Evolutionary conservation across 2,329 filamentous ascomycete species (phyloP), one percentile per base, ranked within the genome.

Genomic region (Pleoardoris graminearum): DNA sequence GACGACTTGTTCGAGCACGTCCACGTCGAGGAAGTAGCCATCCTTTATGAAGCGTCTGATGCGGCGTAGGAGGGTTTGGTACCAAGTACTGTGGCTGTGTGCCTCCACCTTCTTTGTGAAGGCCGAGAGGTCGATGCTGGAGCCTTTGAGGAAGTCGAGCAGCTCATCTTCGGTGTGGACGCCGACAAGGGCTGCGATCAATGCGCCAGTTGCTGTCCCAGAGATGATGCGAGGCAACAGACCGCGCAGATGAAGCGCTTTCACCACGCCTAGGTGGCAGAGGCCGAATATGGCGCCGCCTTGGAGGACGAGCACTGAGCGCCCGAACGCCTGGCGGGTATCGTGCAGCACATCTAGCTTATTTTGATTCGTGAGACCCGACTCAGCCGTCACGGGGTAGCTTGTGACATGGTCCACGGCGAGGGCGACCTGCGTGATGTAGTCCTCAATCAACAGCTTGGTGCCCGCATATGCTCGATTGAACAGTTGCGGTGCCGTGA

Each of bases 271-370:
- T 4, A 97, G 73, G 72, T 97, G 93, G 64, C 90, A 96, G 8
- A 96, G 76, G 1, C 92, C 92, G 65, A 97, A 96, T 52, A 96
- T 93, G 36, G 91, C 89, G 12, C 93, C 92, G 42, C 92, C 92
- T 70, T 97, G 91, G 1, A 97, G 75, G 4, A 97, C 88, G 21
- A 97, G 80, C 0, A 89, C 91, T 50, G 87, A 94, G 59, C 91
- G 82, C 8, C 92, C 93, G 74, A 96, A 95, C 0, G 91, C 90
- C 70, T 94, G 90, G 10, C 92, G 82, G 8, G 91, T 91, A 72
- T 96, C 90, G 64, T 94, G 89, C 47, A 96, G 80, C 51, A 95
- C 84, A 73, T 96, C 90, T 50, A 96, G 78, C 76, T 96, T 96
- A 52, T 85, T 85, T 75, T 92, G 88, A 32, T 85, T 86, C 14